Conservation (phyloP, 345 rosid genomes). For the Gossypium rotundifolium region DNA sequence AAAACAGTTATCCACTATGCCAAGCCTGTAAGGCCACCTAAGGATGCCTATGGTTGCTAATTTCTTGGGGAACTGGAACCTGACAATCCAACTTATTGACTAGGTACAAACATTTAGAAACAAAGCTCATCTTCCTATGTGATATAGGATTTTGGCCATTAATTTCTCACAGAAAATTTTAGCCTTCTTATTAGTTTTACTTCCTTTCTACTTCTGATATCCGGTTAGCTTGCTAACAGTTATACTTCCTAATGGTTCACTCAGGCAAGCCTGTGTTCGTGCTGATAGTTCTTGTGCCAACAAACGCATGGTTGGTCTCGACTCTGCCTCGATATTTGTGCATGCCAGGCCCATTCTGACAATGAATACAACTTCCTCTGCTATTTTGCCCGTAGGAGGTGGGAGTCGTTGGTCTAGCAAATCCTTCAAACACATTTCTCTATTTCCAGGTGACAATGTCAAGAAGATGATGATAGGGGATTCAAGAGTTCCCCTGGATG, state of each 20-base stretch:
- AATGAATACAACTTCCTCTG: constrained; percentile 37
- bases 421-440: constrained; percentile 31
- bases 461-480: constrained; percentile 16
- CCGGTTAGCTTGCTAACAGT: constrained; percentile 26
- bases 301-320: constrained; percentile 49
- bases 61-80: background rate
- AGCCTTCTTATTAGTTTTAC: background rate
- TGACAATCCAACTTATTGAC: background rate
- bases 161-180: background rate
- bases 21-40: background rate
- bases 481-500: constrained; percentile 54
- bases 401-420: constrained; percentile 42
- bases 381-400: constrained; percentile 34
- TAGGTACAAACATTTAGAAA: background rate
- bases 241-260: constrained; percentile 25
- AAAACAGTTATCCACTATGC: background rate
- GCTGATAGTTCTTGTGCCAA: constrained; percentile 57
- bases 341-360: constrained; percentile 43
- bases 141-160: background rate
- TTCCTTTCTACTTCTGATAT: constrained; percentile 18
- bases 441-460: background rate
- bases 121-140: background rate
- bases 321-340: constrained; percentile 26
- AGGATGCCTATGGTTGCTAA: background rate
- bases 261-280: constrained; percentile 23